Base-by-base conservation (phyloP, 257 asterid species). In the Mentha longifolia region DNA sequence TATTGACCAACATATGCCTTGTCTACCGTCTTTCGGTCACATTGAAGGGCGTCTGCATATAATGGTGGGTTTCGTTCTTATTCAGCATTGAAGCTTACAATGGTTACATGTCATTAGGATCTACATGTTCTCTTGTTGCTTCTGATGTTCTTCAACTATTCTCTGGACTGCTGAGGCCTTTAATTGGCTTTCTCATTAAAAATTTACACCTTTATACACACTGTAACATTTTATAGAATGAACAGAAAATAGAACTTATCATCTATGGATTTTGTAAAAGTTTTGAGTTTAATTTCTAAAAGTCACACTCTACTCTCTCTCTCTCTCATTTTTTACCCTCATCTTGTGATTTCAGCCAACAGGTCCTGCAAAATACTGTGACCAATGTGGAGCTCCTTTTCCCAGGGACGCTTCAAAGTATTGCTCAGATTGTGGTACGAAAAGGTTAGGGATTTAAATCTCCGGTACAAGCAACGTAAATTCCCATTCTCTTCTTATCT, bases 301-400 rank as follows among this genome's bases (percentile, higher is more conserved):
- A 33, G 37, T 33, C 5, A n/a, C 37, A 0, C 37, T 33, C 37
- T 22, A 22, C 39, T 35, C 39, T 35, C 39, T 35, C 39, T 35
- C 39, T 35, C 39, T 35, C 39, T 35, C 39, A 1, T 10, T 42
- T 0, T 42, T 42, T 9, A 0, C 30, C 19, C 17, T 13, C 17
- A 30, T 14, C 58, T 14, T 58, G 8, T 62, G 49, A 6, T 68
- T 73, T 50, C 88, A 93, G 98, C 88, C 96, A 68, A 67, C 92
- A 9, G 81, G 92, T 76, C 99, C 95, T 54, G 97, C 99, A 31
- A 95, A 95, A 86, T 95, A 73, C 35, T 95, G 98, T 30, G 98
- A 95, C 63, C 90, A 86, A 86, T 94, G 99, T 57, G 99, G 99
- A 62, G 67, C 78, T 78, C 93, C 93, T 15, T 89, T 87, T 82